Base-by-base conservation (phyloP, 441 rosid species). In the Codiaeum variegatum region DNA sequence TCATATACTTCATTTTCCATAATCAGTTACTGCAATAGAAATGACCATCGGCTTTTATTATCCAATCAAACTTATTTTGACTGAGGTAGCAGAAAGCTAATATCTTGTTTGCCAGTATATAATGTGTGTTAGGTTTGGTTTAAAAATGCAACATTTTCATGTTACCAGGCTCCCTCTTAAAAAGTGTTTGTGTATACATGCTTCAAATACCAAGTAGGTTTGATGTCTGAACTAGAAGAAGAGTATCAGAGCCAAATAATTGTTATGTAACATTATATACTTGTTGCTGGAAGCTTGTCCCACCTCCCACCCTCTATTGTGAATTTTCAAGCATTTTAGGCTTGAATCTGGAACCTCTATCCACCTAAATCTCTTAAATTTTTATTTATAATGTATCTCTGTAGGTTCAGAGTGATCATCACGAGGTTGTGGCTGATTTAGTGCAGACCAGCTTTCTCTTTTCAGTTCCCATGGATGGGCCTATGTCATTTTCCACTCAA, bases 361-460 rank as follows among this genome's bases (percentile, higher is more conserved):
- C 24, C 40, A 12, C 61, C 21, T 11, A 10, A 44, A 3, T 19
- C 74, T 42, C 5, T 62, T 11, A 64, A n/a, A 40, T 66, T 69
- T 47, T 26, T 11, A 15, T 66, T 34, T 69, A 54, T 68, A 46
- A 12, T 15, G 23, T 24, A 54, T 84, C 56, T 66, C 69, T 72
- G 78, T 76, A 94, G 99, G 87, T 92, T 71, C 97, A 91, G 79
- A 92, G 98, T 66, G 98, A 94, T 86, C 94, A 91, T 82, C 90
- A 94, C 51, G 98, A 94, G 80, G 86, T 92, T 55, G 98, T 94
- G 73, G 97, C 98, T 46, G 97, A 94, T 83, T 81, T 92, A 83
- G 85, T 92, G 74, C 99, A 94, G 77, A 88, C 99, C 21, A 88
- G 99, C 85, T 94, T 94, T 83, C 94, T 91, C 21, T 94, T 94